Evolutionary conservation across 192 early-diverging fungal species (phyloP), one percentile per base, ranked within the genome.

Genomic region (Backusella tuberculispora): DNA sequence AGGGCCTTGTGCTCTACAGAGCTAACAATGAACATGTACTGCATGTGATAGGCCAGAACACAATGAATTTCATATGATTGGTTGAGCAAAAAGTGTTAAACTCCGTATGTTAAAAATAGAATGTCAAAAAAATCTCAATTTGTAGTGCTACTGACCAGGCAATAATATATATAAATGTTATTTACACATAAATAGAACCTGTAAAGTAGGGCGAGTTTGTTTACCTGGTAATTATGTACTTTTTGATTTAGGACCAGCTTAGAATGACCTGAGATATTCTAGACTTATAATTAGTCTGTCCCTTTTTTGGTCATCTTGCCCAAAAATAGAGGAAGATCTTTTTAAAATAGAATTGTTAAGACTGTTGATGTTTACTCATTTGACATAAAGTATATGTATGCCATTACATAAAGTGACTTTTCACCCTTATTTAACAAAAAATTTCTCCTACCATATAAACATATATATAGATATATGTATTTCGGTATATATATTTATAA

Each of bases 281-380:
- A 53, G 50, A 53, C n/a, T 53, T 53, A 53, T 53, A 21, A 53
- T 53, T 53, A 53, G 50, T n/a, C 3, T 8, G 7, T 19, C 17
- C 29, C 50, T 53, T 19, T 21, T 53, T 53, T 53, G 19, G 50
- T 53, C 50, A 53, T 19, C 50, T 53, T 21, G 50, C 9, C 50
- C 50, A 53, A 53, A 50, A 53, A 53, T 53, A 53, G 50, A 53
- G 48, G 48, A 53, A 53, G n/a, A 53, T 53, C 50, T 12, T 53
- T 53, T 53, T 19, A 19, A 53, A 53, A 53, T 53, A 53, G n/a
- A 53, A 19, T 53, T 21, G 50, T 19, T 53, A 19, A 53, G 19
- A 19, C 8, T 53, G n/a, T 53, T 53, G n/a, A 53, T 53, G 8
- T 53, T 53, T 53, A 53, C n/a, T 24, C 50, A 24, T 53, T 53